phyloP scores from a whole-genome alignment of 2,329 filamentous ascomycete species.

The Shiraia bambusicola region DNA sequence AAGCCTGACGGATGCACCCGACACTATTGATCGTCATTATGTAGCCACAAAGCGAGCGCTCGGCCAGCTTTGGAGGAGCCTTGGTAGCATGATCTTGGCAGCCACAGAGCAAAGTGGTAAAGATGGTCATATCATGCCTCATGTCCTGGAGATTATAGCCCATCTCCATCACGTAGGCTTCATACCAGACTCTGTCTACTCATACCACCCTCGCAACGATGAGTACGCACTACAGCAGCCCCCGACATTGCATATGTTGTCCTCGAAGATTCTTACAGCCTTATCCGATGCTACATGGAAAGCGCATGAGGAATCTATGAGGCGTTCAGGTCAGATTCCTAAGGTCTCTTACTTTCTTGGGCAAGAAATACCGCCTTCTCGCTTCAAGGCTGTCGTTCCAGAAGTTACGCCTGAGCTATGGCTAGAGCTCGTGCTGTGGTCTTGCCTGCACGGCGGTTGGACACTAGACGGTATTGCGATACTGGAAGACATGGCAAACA shows the following conservation, averaged over 20 bases:
- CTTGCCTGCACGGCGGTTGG: slow-evolving; percentile 53
- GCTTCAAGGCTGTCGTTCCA: slow-evolving; percentile 45
- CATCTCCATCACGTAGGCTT: slow-evolving; percentile 50
- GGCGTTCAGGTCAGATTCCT: slow-evolving; percentile 26
- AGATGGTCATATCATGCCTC: slow-evolving; percentile 41
- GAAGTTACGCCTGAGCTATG: slow-evolving; percentile 51
- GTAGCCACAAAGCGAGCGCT: slow-evolving; percentile 39
- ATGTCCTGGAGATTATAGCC: slow-evolving; percentile 52
- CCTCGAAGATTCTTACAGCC: slow-evolving; percentile 51
- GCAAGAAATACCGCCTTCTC: slow-evolving; percentile 48
- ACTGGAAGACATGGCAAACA: slow-evolving; percentile 32
- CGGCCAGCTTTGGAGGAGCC: slow-evolving; percentile 50
- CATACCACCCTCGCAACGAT: slow-evolving; percentile 39
- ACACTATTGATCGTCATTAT: slow-evolving; percentile 23
- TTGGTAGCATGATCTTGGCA: slow-evolving; percentile 50
- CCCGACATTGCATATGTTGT: slow-evolving; percentile 51
- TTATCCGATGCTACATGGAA: slow-evolving; percentile 54
- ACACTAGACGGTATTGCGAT: slow-evolving; percentile 46
- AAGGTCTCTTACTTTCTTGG: slow-evolving; percentile 46
- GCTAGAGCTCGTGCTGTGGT: slow-evolving; percentile 56
- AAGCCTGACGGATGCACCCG: slow-evolving; percentile 27
- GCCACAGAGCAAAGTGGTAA: slow-evolving; percentile 28
- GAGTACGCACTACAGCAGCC: slow-evolving; percentile 48
- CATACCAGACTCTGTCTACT: slow-evolving; percentile 51
- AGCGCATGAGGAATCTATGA: slow-evolving; percentile 46